phyloP scores from a whole-genome alignment of 345 rosid species.

The Eucalyptus cloeziana region DNA sequence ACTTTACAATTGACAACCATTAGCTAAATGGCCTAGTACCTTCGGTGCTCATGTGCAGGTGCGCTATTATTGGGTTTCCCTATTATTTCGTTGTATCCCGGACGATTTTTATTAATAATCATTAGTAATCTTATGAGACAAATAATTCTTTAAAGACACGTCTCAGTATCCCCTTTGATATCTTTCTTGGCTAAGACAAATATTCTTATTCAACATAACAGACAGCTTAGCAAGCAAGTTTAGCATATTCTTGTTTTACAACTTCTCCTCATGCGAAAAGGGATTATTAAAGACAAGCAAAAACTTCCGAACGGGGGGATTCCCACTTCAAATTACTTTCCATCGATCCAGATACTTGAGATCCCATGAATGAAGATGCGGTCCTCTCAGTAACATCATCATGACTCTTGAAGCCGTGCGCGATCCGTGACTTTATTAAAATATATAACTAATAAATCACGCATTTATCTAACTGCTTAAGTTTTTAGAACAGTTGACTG shows the following conservation, averaged over 20 bases:
- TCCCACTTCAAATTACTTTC: background rate
- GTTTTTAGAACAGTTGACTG: fast-evolving
- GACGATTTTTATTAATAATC: too few species aligned
- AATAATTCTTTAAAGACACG: background rate
- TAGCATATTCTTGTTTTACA: background rate
- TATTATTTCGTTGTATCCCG: too few species aligned
- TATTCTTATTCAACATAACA: background rate
- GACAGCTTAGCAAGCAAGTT: background rate
- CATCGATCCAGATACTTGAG: background rate
- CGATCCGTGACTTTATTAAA: background rate
- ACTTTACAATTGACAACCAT: too few species aligned
- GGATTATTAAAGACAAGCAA: background rate
- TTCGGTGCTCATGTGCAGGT: too few species aligned
- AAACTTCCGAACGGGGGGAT: background rate
- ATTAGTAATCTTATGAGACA: too few species aligned
- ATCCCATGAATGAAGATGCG: background rate
- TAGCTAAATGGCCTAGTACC: too few species aligned
- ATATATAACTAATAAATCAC: too few species aligned
- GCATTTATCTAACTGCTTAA: too few species aligned
- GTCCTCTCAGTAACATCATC: background rate
- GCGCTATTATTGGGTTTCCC: background rate
- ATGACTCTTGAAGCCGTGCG: background rate
- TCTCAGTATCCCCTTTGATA: background rate
- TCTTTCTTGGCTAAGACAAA: background rate
- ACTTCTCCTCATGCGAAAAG: background rate